Evolutionary conservation across 2,329 filamentous ascomycete genomes (phyloP), one percentile per base, ranked within the genome.

Genomic region (Fusarium sp.): DNA sequence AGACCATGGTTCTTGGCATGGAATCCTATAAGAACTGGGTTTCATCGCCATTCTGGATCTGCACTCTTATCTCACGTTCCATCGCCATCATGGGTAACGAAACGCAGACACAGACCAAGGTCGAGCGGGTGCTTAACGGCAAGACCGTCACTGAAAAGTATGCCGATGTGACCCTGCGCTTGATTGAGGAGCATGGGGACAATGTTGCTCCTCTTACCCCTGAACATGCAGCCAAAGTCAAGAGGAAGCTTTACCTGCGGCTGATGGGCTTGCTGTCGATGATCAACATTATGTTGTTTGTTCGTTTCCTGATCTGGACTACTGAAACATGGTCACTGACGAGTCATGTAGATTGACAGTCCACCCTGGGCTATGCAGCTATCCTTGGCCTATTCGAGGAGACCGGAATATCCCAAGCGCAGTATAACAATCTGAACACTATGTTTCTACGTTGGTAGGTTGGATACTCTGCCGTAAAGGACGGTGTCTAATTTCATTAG

Each of bases 331-430:
- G 20, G 30, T 7, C 5, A 18, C 18, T 35, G 10, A 25, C 16
- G 43, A 16, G 7, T 6, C 1, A 2, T 5, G 5, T 20, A 84
- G 82, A 79, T 84, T 56, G 82, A 85, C 66, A 85, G 73, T 81
- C 83, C 0, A 85, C 83, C 1, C 71, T 85, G 0, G 80, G 81
- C 2, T 85, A 85, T 52, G 79, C 83, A 7, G 81, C 84, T 1
- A 81, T 86, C 25, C 77, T 86, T 6, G 84, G 84, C 0, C 67
- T 86, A 0, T 84, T 85, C 20, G 82, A 85, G 39, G 83, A 85
- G 57, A 85, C 82, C 0, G 80, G 81, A 4, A 83, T 85, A 27
- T 73, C 65, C 5, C 78, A 82, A 18, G 76, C 80, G 1, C 73
- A 85, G 61, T 85, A 84, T 63, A 84, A 85, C 58, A 85, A 85